These are phyloP conservation scores for Drechslerella stenobrocha DNA, from an alignment of 2,329 filamentous ascomycete genomes.

Conservation along the genomic window DNA sequence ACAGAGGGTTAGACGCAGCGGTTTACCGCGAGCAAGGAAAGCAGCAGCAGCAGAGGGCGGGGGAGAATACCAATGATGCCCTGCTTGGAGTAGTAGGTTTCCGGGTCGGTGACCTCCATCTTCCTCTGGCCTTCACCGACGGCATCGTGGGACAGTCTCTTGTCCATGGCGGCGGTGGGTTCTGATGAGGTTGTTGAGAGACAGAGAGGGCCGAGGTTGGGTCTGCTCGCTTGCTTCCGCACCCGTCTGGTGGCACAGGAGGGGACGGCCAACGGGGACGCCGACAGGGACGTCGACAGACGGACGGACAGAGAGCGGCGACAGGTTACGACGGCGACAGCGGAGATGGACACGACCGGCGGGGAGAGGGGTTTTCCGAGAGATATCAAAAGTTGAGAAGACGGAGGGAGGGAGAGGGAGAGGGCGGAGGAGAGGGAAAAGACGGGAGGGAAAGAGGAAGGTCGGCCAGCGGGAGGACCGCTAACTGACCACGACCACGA, in stretches of 20 bases:
- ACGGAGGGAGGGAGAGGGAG: not conserved
- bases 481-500: too few relatives aligned
- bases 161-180: constrained; percentile 31
- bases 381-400: not conserved
- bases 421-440: constrained; percentile 13
- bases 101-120: constrained; percentile 71
- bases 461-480: constrained; percentile 11
- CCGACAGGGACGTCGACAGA: constrained; percentile 7
- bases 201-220: too few relatives aligned
- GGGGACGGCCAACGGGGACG: not conserved
- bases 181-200: not conserved
- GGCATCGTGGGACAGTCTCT: constrained; percentile 37
- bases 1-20: constrained; percentile 13
- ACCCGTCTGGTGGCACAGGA: constrained; percentile 20
- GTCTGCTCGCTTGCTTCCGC: constrained; percentile 28
- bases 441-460: constrained; percentile 25
- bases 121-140: constrained; percentile 35
- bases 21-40: not conserved
- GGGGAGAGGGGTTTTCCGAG: not conserved
- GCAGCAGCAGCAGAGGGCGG: constrained; percentile 19
- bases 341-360: not conserved
- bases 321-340: not conserved
- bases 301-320: constrained; percentile 1
- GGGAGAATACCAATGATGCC: constrained; percentile 73
- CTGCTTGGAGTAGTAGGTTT: constrained; percentile 89